phyloP scores from a whole-genome alignment of 257 asterid species.

The Cynanchum wilfordii region DNA sequence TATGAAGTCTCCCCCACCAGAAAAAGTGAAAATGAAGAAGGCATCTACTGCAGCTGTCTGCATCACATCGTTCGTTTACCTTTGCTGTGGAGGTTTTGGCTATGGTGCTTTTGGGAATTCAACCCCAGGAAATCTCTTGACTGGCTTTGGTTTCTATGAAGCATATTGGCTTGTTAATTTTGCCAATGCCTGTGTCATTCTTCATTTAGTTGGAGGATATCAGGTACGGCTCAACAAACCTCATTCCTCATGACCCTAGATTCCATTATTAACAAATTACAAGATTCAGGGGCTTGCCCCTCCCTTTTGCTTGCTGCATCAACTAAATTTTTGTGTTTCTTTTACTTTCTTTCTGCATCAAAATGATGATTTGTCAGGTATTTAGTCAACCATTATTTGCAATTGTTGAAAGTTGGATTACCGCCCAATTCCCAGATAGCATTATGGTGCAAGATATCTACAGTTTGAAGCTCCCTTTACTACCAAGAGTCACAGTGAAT shows the following conservation, averaged over 20 bases:
- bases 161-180: conserved; percentile 80
- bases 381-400: conserved; percentile 74
- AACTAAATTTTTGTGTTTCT: neutral
- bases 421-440: conserved; percentile 36
- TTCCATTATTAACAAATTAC: neutral
- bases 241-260: neutral
- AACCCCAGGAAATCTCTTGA: conserved; percentile 80
- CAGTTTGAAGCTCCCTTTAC: conserved; percentile 29
- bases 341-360: too few relatives aligned
- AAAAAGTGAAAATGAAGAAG: conserved; percentile 60
- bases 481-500: conserved; percentile 35
- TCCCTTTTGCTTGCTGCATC: neutral
- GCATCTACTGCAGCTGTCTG: conserved; percentile 49
- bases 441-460: conserved; percentile 25
- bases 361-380: conserved; percentile 28
- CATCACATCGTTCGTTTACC: conserved; percentile 58
- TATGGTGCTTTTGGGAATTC: conserved; percentile 86
- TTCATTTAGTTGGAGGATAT: conserved; percentile 78
- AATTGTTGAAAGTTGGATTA: conserved; percentile 41
- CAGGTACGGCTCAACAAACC: conserved; percentile 41
- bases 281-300: neutral
- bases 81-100: conserved; percentile 90
- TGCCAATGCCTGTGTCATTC: conserved; percentile 75
- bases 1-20: conserved; percentile 60
- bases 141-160: conserved; percentile 80